Conservation (phyloP, 768 basidiomycete genomes). For the Mycena alexandri region DNA sequence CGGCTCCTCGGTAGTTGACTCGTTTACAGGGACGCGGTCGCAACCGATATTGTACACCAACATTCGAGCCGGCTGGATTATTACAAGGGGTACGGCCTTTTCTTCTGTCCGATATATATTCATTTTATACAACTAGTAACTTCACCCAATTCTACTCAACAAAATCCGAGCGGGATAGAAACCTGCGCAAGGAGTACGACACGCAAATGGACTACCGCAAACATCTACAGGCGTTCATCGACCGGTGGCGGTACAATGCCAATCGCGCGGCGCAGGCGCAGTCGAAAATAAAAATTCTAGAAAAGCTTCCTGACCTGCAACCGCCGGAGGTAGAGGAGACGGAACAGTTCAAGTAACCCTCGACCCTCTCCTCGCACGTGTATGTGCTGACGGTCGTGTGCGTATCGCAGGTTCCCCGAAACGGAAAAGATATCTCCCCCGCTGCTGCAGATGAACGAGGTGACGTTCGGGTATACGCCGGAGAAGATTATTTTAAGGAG, state of each 20-base stretch:
- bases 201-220: conserved; percentile 95
- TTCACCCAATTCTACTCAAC: conserved; percentile 99
- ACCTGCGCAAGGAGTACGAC: conserved; percentile 95
- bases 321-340: conserved; percentile 94
- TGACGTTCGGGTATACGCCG: conserved; percentile 87
- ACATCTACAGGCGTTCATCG: conserved; percentile 97
- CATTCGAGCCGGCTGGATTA: conserved; percentile 94
- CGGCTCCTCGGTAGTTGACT: conserved; percentile 76
- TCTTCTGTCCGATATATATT: too few species aligned
- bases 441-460: conserved; percentile 90
- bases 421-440: conserved; percentile 98
- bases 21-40: conserved; percentile 84
- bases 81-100: conserved; percentile 83
- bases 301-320: conserved; percentile 92
- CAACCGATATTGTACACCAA: conserved; percentile 98
- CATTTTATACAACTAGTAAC: conserved; percentile 64
- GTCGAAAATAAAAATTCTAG: conserved; percentile 79
- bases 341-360: conserved; percentile 86
- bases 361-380: neutral
- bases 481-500: conserved; percentile 83
- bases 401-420: conserved; percentile 81
- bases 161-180: conserved; percentile 93
- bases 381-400: conserved; percentile 9
- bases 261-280: conserved; percentile 94
- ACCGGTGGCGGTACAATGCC: conserved; percentile 98